phyloP scores from a whole-genome alignment of 495 filamentous ascomycete species.

The Daldinia childiae region DNA sequence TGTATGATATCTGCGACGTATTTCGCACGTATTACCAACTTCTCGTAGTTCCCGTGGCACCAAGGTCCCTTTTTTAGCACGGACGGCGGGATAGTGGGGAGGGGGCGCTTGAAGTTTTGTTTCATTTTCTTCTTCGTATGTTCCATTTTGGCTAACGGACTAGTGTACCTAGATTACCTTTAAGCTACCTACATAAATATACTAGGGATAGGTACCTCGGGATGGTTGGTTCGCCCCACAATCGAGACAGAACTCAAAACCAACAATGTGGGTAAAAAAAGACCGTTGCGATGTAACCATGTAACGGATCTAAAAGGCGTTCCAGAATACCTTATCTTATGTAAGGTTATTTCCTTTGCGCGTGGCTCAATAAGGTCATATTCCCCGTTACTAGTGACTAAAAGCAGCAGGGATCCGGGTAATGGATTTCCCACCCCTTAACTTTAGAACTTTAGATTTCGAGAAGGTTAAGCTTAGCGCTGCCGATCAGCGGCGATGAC shows the following conservation, averaged over 20 bases:
- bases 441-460: constrained; percentile 34
- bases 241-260: constrained; percentile 41
- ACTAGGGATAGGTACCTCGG: neutral
- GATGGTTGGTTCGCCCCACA: constrained; percentile 23
- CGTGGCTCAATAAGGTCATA: constrained; percentile 2
- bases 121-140: constrained; percentile 37
- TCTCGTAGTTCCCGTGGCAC: neutral
- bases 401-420: neutral
- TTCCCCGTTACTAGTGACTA: neutral
- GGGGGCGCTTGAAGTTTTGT: constrained; percentile 3
- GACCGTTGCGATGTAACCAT: neutral
- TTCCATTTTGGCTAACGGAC: neutral
- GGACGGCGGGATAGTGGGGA: neutral
- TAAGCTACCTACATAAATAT: neutral
- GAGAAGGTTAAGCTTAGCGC: constrained; percentile 33
- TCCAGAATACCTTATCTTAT: constrained; percentile 21
- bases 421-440: constrained; percentile 20
- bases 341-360: constrained; percentile 6
- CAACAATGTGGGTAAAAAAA: constrained; percentile 25
- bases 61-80: neutral
- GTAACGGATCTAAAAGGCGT: constrained; percentile 12
- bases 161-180: neutral
- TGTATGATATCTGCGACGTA: constrained; percentile 37
- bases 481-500: constrained; percentile 29
- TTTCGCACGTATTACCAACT: neutral